Percentiles rank a stretch among this genome's conserved stretches.
Conservation (phyloP, 176 grass and related monocot species). For the Rhipidocladum racemiflorum region DNA sequence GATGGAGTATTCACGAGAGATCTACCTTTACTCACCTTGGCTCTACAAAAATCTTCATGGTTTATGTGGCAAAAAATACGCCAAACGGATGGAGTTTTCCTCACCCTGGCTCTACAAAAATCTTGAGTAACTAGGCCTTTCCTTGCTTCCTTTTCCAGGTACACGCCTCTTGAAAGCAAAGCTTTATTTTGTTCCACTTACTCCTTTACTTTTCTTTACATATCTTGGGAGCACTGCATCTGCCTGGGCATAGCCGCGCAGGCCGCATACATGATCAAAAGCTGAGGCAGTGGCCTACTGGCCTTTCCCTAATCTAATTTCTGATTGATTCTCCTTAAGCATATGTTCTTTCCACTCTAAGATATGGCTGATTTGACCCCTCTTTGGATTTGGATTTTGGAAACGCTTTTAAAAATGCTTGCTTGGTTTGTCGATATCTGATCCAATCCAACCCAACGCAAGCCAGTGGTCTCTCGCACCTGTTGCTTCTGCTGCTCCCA, state of each 20-base stretch:
- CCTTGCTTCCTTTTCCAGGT: slow-evolving; percentile 51
- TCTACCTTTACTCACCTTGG: not conserved
- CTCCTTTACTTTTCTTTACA: not conserved
- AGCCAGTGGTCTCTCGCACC: not conserved
- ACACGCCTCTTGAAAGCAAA: slow-evolving; percentile 34
- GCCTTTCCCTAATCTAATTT: slow-evolving; percentile 24
- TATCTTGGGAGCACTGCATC: not conserved
- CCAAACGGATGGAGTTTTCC: too few species aligned
- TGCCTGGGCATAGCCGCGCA: not conserved
- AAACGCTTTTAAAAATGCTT: slow-evolving; percentile 29
- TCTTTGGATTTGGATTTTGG: slow-evolving; percentile 29
- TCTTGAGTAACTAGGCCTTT: not conserved
- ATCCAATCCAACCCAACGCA: not conserved
- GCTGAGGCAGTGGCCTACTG: not conserved
- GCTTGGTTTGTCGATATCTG: slow-evolving; percentile 2
- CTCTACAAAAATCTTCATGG: too few species aligned
- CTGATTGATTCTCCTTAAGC: slow-evolving; percentile 42
- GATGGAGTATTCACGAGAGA: too few species aligned
- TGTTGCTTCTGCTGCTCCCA: slow-evolving; percentile 13
- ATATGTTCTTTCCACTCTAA: slow-evolving; percentile 53
- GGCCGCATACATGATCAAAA: slow-evolving; percentile 32
- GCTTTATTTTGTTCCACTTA: slow-evolving; percentile 17
- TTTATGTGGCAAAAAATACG: too few species aligned
- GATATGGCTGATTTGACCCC: slow-evolving; percentile 33
- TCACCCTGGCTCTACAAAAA: not conserved